These are phyloP conservation scores for Claviceps digitariae DNA, from an alignment of 2,329 filamentous ascomycete species.

Conservation along the genomic window DNA sequence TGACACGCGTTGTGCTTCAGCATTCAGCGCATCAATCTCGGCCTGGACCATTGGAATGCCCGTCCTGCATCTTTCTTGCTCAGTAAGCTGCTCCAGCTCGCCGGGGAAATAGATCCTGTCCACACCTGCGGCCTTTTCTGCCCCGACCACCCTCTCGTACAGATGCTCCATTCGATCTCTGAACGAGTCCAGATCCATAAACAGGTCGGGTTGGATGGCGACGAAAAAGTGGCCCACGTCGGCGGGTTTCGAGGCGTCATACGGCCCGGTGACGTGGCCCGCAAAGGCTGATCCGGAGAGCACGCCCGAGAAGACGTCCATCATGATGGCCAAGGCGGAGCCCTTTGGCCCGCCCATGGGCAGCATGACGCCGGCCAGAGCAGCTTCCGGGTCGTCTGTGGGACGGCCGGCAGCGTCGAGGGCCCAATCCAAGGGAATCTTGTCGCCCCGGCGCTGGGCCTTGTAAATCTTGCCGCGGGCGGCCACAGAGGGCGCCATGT, in stretches of 20 bases:
- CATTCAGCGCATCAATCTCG: constrained; percentile 42
- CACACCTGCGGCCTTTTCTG: constrained; percentile 40
- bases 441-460: constrained; percentile 51
- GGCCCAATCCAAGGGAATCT: constrained; percentile 62
- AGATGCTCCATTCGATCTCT: constrained; percentile 44
- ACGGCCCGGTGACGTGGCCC: constrained; percentile 62
- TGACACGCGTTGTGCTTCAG: constrained; percentile 34
- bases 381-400: constrained; percentile 59
- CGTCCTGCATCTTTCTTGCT: constrained; percentile 34
- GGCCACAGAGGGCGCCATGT: constrained; percentile 59
- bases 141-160: constrained; percentile 38
- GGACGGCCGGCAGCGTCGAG: constrained; percentile 53
- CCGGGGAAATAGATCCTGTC: constrained; percentile 48
- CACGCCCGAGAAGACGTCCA: constrained; percentile 78
- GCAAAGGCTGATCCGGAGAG: constrained; percentile 68
- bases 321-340: constrained; percentile 65
- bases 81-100: constrained; percentile 45
- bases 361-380: constrained; percentile 66
- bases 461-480: constrained; percentile 64
- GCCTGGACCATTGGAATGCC: constrained; percentile 47
- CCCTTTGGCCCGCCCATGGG: constrained; percentile 81
- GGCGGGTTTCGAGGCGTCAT: constrained; percentile 53
- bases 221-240: constrained; percentile 66
- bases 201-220: constrained; percentile 61
- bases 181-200: constrained; percentile 58